Percentiles rank a stretch among this genome's conserved stretches.
These are phyloP conservation scores for Calonectria crousiana DNA, from an alignment of 2,329 filamentous ascomycete species.

Conservation along the genomic window DNA sequence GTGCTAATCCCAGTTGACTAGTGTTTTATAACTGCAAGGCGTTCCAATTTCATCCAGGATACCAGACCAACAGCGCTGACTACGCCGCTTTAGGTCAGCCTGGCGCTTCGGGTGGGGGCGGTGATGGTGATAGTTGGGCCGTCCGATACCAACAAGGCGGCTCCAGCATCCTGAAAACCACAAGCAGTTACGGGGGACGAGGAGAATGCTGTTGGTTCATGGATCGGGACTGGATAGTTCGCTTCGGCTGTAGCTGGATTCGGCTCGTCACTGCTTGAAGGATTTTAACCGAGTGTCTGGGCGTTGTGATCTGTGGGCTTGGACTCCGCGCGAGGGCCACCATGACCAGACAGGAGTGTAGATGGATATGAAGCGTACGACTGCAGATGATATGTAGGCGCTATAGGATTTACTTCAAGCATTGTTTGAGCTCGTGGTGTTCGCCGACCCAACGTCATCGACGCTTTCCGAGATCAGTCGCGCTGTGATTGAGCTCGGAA, in stretches of 20 bases:
- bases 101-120: constrained; percentile 1
- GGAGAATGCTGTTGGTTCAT: not conserved
- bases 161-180: not conserved
- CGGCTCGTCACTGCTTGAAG: not conserved
- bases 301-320: not conserved
- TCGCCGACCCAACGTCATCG: not conserved
- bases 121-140: not conserved
- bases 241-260: not conserved
- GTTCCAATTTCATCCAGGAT: not conserved
- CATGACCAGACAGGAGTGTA: not conserved
- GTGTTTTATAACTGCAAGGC: not conserved
- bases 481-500: not conserved
- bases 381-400: not conserved
- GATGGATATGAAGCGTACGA: not conserved
- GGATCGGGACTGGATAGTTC: not conserved
- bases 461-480: not conserved
- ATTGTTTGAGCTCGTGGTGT: not conserved
- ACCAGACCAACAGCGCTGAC: not conserved
- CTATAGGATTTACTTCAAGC: not conserved
- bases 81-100: not conserved
- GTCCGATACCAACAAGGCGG: not conserved
- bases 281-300: not conserved
- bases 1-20: not conserved
- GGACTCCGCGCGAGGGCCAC: too few relatives aligned
- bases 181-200: not conserved